Conservation (phyloP, 2,329 filamentous ascomycete genomes). For the Bipolaris cookei region DNA sequence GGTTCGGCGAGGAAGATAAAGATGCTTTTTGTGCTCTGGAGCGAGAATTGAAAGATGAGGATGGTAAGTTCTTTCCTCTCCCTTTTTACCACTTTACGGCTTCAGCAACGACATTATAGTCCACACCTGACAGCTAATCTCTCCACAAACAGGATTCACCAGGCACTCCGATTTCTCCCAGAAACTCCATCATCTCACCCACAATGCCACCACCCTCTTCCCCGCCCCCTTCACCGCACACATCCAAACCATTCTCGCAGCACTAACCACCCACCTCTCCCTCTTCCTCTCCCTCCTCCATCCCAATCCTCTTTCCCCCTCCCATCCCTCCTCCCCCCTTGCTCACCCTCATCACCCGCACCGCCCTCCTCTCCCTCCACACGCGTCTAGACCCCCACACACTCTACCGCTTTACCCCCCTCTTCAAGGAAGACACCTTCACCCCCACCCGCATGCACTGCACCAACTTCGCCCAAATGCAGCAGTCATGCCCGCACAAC, state of each 20-base stretch:
- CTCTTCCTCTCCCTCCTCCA: constrained; percentile 25
- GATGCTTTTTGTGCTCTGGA: constrained; percentile 10
- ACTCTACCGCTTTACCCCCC: constrained; percentile 35
- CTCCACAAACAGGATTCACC: constrained; percentile 18
- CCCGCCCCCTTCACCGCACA: constrained; percentile 33
- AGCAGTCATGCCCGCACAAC: constrained; percentile 6
- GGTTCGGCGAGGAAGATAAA: constrained; percentile 16
- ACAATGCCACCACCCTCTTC: constrained; percentile 3
- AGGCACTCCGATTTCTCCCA: background rate
- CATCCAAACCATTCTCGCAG: constrained; percentile 20
- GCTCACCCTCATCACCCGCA: constrained; percentile 19
- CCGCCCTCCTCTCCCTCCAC: constrained; percentile 31
- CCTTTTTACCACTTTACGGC: too few relatives aligned
- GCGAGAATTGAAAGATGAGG: constrained; percentile 14
- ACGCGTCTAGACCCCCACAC: constrained; percentile 38
- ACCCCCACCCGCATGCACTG: constrained; percentile 21
- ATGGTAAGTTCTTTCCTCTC: constrained; percentile 32
- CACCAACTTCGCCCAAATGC: constrained; percentile 28
- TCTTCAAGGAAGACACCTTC: constrained; percentile 38
- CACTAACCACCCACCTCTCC: constrained; percentile 29
- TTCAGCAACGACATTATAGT: constrained; percentile 18
- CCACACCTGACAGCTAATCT: constrained; percentile 32
- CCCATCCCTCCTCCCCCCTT: constrained; percentile 11
- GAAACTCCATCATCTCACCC: background rate
- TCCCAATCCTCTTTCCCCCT: background rate